Evolutionary conservation across 192 early-diverging fungal genomes (phyloP).

Genomic region (Coemansia sp.): DNA sequence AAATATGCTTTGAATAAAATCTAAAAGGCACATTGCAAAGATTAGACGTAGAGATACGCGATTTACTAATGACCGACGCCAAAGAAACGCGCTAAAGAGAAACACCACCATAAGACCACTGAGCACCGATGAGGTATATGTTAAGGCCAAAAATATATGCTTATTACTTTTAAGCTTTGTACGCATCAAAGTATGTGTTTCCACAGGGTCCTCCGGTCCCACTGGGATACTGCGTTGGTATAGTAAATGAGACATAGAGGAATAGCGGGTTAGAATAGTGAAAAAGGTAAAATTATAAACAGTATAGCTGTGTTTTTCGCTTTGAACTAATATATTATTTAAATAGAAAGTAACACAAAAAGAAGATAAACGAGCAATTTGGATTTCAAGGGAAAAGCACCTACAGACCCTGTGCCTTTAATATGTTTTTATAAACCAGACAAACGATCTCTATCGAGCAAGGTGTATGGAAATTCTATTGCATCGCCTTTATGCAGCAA

Average conservation of each 20-base stretch:
- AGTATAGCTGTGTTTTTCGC: not conserved
- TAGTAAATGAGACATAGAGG: not conserved
- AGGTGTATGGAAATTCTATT: too few species aligned
- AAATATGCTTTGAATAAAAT: slow-evolving; percentile 22
- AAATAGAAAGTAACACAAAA: too few species aligned
- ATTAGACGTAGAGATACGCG: slow-evolving; percentile 37
- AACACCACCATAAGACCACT: slow-evolving; percentile 26
- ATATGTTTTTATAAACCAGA: too few species aligned
- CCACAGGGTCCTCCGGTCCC: not conserved
- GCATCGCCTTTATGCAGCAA: not conserved
- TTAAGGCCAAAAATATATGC: not conserved
- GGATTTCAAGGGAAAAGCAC: too few species aligned
- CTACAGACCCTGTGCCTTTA: too few species aligned
- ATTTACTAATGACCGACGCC: slow-evolving; percentile 30
- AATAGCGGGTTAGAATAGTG: too few species aligned
- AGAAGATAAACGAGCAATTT: too few species aligned
- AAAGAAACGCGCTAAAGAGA: slow-evolving; percentile 19
- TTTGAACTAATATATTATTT: too few species aligned
- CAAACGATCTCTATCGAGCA: too few species aligned
- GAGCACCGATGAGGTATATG: not conserved
- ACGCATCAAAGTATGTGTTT: not conserved
- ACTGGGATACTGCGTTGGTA: not conserved
- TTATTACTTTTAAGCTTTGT: not conserved
- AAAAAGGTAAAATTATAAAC: not conserved
- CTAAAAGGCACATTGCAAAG: slow-evolving; percentile 20